Evolutionary conservation across 2,329 filamentous ascomycete species (phyloP).

Genomic region (Chaetomium olivaceum): DNA sequence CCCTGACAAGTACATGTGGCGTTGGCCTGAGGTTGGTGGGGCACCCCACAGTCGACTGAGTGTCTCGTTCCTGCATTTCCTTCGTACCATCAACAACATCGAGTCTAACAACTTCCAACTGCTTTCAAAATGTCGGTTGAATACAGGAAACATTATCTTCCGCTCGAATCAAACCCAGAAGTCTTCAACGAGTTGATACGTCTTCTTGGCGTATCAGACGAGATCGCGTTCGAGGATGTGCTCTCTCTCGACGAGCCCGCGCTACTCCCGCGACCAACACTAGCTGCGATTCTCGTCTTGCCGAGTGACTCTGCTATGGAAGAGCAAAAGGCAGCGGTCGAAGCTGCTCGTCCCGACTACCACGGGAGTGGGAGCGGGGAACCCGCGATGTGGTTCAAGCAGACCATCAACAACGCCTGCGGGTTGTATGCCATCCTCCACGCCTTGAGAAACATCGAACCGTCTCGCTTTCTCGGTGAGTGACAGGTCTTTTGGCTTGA

Average conservation of each 20-base stretch:
- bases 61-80: too few relatives aligned
- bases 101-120: too few relatives aligned
- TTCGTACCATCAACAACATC: too few relatives aligned
- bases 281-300: not conserved
- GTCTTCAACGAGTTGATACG: slow-evolving; percentile 1
- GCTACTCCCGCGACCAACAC: not conserved
- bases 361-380: slow-evolving; percentile 10
- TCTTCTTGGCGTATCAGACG: not conserved
- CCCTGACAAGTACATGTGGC: too few relatives aligned
- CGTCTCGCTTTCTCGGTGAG: not conserved
- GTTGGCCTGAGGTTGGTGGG: too few relatives aligned
- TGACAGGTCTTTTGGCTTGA: not conserved
- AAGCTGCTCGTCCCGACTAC: not conserved
- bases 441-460: slow-evolving; percentile 58
- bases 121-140: too few relatives aligned
- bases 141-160: not conserved
- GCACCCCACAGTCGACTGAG: too few relatives aligned
- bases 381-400: slow-evolving; percentile 23
- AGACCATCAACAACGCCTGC: slow-evolving; percentile 63
- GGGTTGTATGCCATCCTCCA: slow-evolving; percentile 69
- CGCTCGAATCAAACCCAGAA: not conserved
- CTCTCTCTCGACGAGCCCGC: not conserved
- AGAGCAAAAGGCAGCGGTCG: not conserved
- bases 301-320: not conserved
- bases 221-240: not conserved